phyloP scores from a whole-genome alignment of 2,329 filamentous ascomycete genomes.

The Aspergillus tubingensis region DNA sequence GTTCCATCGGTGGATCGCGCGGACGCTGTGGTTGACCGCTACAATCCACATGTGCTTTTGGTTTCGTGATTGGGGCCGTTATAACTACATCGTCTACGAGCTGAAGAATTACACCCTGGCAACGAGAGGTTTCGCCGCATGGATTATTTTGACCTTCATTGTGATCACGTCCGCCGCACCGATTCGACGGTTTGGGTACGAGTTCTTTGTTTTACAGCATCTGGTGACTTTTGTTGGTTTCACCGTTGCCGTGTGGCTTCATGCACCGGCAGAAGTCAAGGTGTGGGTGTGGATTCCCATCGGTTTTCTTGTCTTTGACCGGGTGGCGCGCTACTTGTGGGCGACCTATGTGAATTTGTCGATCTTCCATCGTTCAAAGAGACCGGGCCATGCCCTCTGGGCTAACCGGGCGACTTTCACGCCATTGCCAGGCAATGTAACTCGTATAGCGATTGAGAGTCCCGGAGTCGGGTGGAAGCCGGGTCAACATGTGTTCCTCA shows the following conservation, averaged over 20 bases:
- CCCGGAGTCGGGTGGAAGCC: slow-evolving; percentile 61
- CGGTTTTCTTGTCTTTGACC: slow-evolving; percentile 49
- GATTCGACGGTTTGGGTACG: slow-evolving; percentile 53
- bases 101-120: slow-evolving; percentile 52
- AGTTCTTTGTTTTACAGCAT: slow-evolving; percentile 58
- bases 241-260: slow-evolving; percentile 51
- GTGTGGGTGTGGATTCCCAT: slow-evolving; percentile 52
- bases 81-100: slow-evolving; percentile 53
- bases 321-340: slow-evolving; percentile 40
- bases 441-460: slow-evolving; percentile 57
- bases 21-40: slow-evolving; percentile 54
- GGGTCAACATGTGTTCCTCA: slow-evolving; percentile 65
- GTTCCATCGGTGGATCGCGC: slow-evolving; percentile 55
- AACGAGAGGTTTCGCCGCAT: slow-evolving; percentile 55
- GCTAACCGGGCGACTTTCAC: slow-evolving; percentile 49
- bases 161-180: slow-evolving; percentile 54
- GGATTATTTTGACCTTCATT: slow-evolving; percentile 54
- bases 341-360: slow-evolving; percentile 45
- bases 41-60: slow-evolving; percentile 59
- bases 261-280: slow-evolving; percentile 48
- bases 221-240: slow-evolving; percentile 55
- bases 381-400: slow-evolving; percentile 31
- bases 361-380: slow-evolving; percentile 37
- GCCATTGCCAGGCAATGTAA: slow-evolving; percentile 57
- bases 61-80: slow-evolving; percentile 55